phyloP scores from a whole-genome alignment of 208 protist genomes.

The Acanthamoeba sp. region DNA sequence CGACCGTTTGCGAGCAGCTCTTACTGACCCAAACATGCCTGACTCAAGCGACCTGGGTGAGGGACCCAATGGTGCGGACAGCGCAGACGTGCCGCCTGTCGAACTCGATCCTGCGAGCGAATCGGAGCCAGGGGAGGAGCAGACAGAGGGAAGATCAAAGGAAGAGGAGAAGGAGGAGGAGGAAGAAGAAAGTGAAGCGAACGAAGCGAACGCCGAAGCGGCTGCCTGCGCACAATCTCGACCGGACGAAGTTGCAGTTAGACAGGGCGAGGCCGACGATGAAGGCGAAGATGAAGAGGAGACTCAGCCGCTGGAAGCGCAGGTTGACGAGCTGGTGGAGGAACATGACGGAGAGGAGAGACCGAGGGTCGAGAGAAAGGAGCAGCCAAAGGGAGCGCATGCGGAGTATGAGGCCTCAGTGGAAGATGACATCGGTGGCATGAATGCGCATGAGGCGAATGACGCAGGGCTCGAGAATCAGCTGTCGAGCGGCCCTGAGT shows the following conservation, averaged over 20 bases:
- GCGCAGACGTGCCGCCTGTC: not conserved
- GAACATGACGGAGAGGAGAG: not conserved
- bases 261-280: not conserved
- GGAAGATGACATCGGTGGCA: too few species aligned
- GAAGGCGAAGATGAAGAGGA: not conserved
- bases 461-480: too few species aligned
- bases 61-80: not conserved
- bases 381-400: not conserved
- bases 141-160: not conserved
- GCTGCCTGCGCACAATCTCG: too few species aligned
- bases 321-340: not conserved
- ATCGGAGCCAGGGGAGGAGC: not conserved
- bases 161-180: constrained; percentile 36
- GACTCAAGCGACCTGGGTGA: not conserved
- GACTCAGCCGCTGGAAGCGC: not conserved
- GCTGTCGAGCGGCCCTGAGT: too few species aligned
- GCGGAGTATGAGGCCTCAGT: not conserved
- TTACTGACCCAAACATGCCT: too few species aligned
- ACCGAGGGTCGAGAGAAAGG: not conserved
- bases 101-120: not conserved
- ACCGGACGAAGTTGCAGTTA: too few species aligned
- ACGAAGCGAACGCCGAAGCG: not conserved
- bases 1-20: not conserved
- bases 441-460: too few species aligned
- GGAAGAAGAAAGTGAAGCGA: not conserved